Evolutionary conservation across 73 alveolate genomes (phyloP), one percentile per base, ranked within the genome.

Genomic region (Durusdinium trenchii): DNA sequence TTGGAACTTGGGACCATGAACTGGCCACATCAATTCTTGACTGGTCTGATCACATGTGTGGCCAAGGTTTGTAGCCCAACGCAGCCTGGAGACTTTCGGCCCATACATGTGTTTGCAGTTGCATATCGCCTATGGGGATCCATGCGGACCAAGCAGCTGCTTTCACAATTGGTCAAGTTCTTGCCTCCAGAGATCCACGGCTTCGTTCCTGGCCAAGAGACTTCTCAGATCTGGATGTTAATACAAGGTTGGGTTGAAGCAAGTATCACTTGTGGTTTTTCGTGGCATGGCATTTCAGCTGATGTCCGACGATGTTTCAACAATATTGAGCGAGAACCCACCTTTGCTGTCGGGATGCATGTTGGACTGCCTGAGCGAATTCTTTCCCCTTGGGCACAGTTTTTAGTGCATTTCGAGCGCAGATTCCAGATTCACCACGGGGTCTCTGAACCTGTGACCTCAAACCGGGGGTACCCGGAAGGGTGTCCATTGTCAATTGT

Each of bases 401-500:
- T 69, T 35, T 26, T 69, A 3, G 26, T 6, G 23, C 23, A 2
- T 7, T 23, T 20, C 50, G 6, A 14, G 40, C 9, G 82, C 2
- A 46, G 82, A 14, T 69, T 69, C 20, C 51, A 69, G 4, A 26
- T 69, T 20, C 51, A 6, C 6, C 51, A 12, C 5, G 3, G 50
- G 2, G 14, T 69, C 18, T 46, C 51, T 3, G 50, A 26, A 12
- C 48, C 82, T 23, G 7, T 69, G 82, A 48, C 50, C 30, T 69
- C 82, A 3, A 30, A 46, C 6, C 38, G 51, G 38, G 94, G 94
- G 42, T 85, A 28, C 16, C 69, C 94, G 2, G 94, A 85, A 43
- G 94, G 81, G 14, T 85, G 94, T 60, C 94, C 94, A 9, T 60
- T 85, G 6, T 28, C 52, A 9, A 20, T 45, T 42, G 43, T 54